These are phyloP conservation scores for Coniferiporia sulphurascens DNA, from an alignment of 1,284 basidiomycete genomes.

Conservation along the genomic window DNA sequence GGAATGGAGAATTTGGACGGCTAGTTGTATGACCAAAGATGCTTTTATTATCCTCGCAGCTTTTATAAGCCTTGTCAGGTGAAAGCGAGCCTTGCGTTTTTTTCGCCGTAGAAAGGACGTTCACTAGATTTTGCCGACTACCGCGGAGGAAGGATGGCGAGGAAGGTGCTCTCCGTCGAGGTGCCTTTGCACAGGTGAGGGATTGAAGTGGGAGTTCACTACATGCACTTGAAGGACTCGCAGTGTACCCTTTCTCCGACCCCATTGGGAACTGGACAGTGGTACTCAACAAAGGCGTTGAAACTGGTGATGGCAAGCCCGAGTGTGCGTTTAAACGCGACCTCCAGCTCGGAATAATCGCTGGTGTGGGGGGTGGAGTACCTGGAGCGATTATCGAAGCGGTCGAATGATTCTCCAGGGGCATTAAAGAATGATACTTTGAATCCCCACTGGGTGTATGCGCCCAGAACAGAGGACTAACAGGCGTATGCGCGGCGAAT, in stretches of 20 bases:
- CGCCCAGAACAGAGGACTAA: neutral
- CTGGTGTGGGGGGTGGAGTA: constrained; percentile 3
- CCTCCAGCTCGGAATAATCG: constrained; percentile 8
- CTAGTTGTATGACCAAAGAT: constrained; percentile 11
- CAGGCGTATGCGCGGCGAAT: constrained; percentile 13
- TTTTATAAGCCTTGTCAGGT: neutral
- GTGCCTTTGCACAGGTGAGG: neutral
- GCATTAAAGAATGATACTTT: constrained; percentile 11
- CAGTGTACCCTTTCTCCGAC: neutral
- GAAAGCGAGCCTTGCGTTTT: neutral
- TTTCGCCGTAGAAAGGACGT: neutral
- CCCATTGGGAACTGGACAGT: neutral
- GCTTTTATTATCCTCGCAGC: neutral
- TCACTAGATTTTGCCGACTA: neutral
- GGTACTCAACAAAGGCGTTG: neutral
- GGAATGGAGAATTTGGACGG: constrained; percentile 18
- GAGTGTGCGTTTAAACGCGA: neutral
- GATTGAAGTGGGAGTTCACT: neutral
- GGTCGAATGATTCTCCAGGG: constrained; percentile 5
- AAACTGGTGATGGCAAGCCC: constrained; percentile 6
- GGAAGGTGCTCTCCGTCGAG: neutral
- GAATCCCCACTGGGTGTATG: neutral
- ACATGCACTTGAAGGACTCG: neutral
- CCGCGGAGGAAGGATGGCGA: neutral
- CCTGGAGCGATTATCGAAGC: neutral